Base-by-base conservation (phyloP, 139 green algal species). In the Chlorella sp. region DNA sequence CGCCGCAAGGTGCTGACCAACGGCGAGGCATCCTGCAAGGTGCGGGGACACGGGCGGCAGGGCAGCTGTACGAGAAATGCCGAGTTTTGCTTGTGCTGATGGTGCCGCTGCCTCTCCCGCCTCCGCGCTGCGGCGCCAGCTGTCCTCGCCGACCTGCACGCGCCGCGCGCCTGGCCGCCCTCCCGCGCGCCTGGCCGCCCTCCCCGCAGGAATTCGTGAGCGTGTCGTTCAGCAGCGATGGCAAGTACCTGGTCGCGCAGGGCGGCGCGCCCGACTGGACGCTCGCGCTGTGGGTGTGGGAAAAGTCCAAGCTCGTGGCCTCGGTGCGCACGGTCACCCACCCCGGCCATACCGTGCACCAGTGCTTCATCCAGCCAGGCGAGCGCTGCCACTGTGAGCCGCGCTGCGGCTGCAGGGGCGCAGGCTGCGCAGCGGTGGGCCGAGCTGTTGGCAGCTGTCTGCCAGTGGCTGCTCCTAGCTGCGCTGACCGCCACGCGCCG, bases 281-380 rank as follows among this genome's bases (percentile, higher is more conserved):
- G 74, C 77, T 97, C 41, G 81, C 92, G 55, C 72, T 97, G 38
- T 98, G 92, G 92, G 73, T 86, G 1, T 98, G 93, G 93, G 94
- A 98, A 73, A 96, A 96, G 80, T 81, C 76, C 76, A 97, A 97
- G 71, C 72, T 96, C 31, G 81, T 75, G 15, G 73, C 73, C 29
- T 82, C 59, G 42, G 81, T 89, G 38, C 83, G 76, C 36, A 83
- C 79, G 23, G 76, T 50, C n/a, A 85, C 80, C 29, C 45, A 63
- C 21, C 60, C 70, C 46, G 77, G 67, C 8, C 64, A 64, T 9
- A 46, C 38, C 33, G 67, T n/a, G 67, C 60, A 53, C 68, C 86
- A 94, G 85, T 84, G 84, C 40, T 43, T 83, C 15, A 88, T 94
- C 63, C 86, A 79, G 40, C 87, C 89, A 14, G 86, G 86, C 23